A percentile compares a stretch with the other conserved stretches of the same genome.
Evolutionary conservation across 306 rosid genomes (phyloP).

Genomic region (Purshia tridentata): DNA sequence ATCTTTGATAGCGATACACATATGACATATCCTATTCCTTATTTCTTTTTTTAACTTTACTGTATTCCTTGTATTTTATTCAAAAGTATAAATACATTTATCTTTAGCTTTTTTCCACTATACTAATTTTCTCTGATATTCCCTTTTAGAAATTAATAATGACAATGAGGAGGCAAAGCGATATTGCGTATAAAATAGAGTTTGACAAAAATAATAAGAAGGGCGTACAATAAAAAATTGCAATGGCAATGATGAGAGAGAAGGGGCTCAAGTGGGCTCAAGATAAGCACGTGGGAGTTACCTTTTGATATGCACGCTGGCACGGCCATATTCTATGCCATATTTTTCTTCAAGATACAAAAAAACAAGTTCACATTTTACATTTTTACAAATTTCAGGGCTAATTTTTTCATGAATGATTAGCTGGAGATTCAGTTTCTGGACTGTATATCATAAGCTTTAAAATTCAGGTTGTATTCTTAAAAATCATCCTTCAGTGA

Average conservation of each 20-base stretch:
- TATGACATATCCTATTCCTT: slow-evolving; percentile 36
- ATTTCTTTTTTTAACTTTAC: slow-evolving; percentile 8
- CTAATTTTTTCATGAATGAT: slow-evolving; percentile 33
- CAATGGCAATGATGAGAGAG: slow-evolving; percentile 62
- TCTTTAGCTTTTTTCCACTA: slow-evolving; percentile 1
- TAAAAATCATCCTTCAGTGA: slow-evolving; percentile 6
- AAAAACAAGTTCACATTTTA: slow-evolving; percentile 21
- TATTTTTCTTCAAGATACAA: slow-evolving; percentile 17
- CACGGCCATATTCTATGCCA: slow-evolving; percentile 29
- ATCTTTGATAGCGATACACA: slow-evolving; percentile 36
- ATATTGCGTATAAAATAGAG: slow-evolving; percentile 46
- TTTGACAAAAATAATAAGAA: slow-evolving; percentile 54
- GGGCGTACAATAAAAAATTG: slow-evolving; percentile 34
- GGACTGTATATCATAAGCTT: slow-evolving; percentile 13
- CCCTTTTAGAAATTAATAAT: slow-evolving; percentile 26
- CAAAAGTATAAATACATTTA: slow-evolving; percentile 3
- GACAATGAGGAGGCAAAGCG: slow-evolving; percentile 30
- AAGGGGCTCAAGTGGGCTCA: slow-evolving; percentile 65
- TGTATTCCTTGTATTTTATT: slow-evolving; percentile 14
- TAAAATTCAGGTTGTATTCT: slow-evolving; percentile 23
- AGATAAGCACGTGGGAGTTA: slow-evolving; percentile 86
- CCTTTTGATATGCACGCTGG: slow-evolving; percentile 83
- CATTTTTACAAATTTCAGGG: not conserved
- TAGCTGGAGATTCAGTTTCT: slow-evolving; percentile 39
- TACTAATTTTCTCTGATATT: slow-evolving; percentile 19